Evolutionary conservation across 306 rosid species (phyloP).

Genomic region (Urtica urens): DNA sequence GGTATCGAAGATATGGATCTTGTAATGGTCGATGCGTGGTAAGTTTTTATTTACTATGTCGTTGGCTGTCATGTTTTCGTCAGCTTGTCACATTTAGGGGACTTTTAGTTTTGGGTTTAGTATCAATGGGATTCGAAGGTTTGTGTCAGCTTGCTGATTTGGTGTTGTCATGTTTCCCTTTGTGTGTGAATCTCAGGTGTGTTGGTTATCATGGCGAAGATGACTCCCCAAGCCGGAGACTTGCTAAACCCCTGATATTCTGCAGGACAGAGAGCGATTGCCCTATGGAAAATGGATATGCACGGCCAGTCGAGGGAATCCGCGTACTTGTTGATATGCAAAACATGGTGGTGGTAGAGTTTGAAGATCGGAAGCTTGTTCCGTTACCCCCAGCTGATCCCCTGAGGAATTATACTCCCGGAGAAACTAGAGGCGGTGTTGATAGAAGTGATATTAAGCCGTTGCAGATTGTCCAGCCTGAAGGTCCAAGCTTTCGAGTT

Average conservation of each 20-base stretch:
- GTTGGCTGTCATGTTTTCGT: neutral
- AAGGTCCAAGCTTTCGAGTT: slow-evolving; percentile 93
- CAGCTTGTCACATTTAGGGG: no score
- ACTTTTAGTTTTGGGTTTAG: no score
- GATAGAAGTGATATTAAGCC: slow-evolving; percentile 91
- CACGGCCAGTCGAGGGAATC: slow-evolving; percentile 90
- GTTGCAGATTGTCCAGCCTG: slow-evolving; percentile 70
- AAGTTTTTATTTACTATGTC: slow-evolving; percentile 2
- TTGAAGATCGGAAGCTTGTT: slow-evolving; percentile 82
- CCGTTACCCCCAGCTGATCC: slow-evolving; percentile 95
- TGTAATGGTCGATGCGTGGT: slow-evolving; percentile 93
- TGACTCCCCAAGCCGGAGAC: slow-evolving; percentile 77
- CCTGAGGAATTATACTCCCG: slow-evolving; percentile 79
- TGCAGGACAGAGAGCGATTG: slow-evolving; percentile 92
- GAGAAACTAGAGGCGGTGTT: slow-evolving; percentile 80
- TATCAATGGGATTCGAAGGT: no score
- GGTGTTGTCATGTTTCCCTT: neutral
- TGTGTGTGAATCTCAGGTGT: slow-evolving; percentile 44
- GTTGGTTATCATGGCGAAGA: slow-evolving; percentile 73
- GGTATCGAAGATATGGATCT: slow-evolving; percentile 94
- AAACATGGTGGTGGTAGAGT: slow-evolving; percentile 76
- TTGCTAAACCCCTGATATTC: slow-evolving; percentile 78
- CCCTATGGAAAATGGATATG: slow-evolving; percentile 95
- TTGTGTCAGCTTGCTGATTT: neutral
- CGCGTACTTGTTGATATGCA: slow-evolving; percentile 79